Conservation (phyloP, 495 filamentous ascomycete genomes). For the Penicillium egyptiacum region DNA sequence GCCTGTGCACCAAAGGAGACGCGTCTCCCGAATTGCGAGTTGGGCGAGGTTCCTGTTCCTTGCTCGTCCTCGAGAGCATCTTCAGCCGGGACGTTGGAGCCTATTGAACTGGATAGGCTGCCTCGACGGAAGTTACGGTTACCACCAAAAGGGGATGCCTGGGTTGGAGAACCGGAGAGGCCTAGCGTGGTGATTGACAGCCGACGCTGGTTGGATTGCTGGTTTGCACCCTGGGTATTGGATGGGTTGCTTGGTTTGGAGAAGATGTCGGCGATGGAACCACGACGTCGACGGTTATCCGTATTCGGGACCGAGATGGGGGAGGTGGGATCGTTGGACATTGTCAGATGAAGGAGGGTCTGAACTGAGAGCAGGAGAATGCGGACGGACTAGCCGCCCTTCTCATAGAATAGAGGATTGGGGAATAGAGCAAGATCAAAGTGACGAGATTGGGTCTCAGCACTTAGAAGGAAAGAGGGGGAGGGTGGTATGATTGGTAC, state of each 20-base stretch:
- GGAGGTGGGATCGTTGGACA: conserved; percentile 52
- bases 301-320: conserved; percentile 48
- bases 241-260: conserved; percentile 32
- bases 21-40: conserved; percentile 76
- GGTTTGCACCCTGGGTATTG: conserved; percentile 44
- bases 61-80: conserved; percentile 85
- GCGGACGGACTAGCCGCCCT: conserved; percentile 37
- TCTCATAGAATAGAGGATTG: conserved; percentile 20
- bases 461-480: not conserved
- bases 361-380: conserved; percentile 12
- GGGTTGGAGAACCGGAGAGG: conserved; percentile 74
- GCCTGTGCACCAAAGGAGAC: conserved; percentile 91
- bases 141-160: conserved; percentile 54
- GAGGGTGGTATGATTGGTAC: not conserved
- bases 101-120: conserved; percentile 70
- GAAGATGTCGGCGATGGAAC: conserved; percentile 53
- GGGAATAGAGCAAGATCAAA: conserved; percentile 7
- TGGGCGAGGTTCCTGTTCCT: conserved; percentile 53
- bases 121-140: conserved; percentile 57
- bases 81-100: conserved; percentile 73
- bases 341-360: conserved; percentile 24
- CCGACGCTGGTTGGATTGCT: conserved; percentile 57
- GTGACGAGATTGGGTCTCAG: not conserved
- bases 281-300: conserved; percentile 44
- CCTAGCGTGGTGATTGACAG: conserved; percentile 86